A percentile compares a stretch with the other conserved stretches of the same genome.
Evolutionary conservation across 2,329 filamentous ascomycete genomes (phyloP).

Genomic region (Diaporthe vaccinii): DNA sequence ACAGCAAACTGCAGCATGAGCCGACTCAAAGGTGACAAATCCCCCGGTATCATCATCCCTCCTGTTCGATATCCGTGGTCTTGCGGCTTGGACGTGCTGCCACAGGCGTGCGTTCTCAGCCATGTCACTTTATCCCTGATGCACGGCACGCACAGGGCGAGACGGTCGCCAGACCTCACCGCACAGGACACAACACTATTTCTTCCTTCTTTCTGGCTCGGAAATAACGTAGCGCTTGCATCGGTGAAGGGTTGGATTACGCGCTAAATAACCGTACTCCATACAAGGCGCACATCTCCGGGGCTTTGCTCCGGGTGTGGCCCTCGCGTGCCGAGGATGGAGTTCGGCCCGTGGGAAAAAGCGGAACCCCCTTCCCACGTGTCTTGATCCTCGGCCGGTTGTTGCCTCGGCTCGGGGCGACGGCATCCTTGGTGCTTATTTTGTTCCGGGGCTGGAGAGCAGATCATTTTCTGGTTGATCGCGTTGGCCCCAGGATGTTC

Average conservation of each 20-base stretch:
- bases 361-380: not conserved
- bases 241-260: not conserved
- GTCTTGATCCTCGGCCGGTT: not conserved
- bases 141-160: not conserved
- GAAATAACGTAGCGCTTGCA: not conserved
- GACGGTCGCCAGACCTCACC: not conserved
- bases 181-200: not conserved
- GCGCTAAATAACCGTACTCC: not conserved
- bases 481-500: not conserved
- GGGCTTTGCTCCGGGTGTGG: slow-evolving; percentile 14
- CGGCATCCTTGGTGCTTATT: not conserved
- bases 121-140: not conserved
- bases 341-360: not conserved
- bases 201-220: not conserved
- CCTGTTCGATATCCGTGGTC: not conserved
- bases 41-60: not conserved
- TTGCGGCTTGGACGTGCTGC: not conserved
- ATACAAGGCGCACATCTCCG: slow-evolving; percentile 8
- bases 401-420: not conserved
- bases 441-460: too few species aligned
- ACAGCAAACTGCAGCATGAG: not conserved
- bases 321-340: not conserved
- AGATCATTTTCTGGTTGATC: not conserved
- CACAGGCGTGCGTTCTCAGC: too few species aligned
- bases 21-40: not conserved